phyloP scores from a whole-genome alignment of 805 yeast species.

The Clavispora fructus region DNA sequence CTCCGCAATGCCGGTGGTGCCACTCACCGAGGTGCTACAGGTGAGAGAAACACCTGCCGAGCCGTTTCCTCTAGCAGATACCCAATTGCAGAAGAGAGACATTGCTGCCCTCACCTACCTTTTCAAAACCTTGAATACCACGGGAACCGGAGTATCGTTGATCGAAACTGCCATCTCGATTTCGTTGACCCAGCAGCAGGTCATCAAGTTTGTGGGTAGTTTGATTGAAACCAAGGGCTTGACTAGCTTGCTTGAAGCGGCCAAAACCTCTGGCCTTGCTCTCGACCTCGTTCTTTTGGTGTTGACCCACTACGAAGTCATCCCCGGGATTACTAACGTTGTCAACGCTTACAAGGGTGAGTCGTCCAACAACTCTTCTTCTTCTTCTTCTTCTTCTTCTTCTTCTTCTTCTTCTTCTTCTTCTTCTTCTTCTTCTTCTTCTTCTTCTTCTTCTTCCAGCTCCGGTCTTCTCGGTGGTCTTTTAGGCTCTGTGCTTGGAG shows the following conservation, averaged over 20 bases:
- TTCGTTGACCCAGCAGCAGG: constrained; percentile 21
- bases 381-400: constrained; percentile 1
- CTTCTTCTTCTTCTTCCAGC: not conserved
- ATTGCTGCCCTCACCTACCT: constrained; percentile 19
- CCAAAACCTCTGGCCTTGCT: constrained; percentile 22
- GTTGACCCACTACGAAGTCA: constrained; percentile 15
- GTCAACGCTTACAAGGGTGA: constrained; percentile 10
- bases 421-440: constrained; percentile 2
- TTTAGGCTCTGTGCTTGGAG: constrained; percentile 1
- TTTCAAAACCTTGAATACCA: constrained; percentile 17
- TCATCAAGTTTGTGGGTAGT: constrained; percentile 19
- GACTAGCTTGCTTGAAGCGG: constrained; percentile 17
- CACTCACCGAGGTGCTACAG: not conserved
- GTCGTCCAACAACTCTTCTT: not conserved
- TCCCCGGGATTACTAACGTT: constrained; percentile 14
- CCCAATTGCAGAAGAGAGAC: constrained; percentile 8
- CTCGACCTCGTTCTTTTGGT: constrained; percentile 20
- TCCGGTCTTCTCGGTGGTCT: constrained; percentile 3
- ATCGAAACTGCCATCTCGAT: constrained; percentile 18
- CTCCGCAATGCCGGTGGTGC: constrained; percentile 6
- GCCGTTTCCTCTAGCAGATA: not conserved
- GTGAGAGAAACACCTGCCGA: constrained; percentile 1
- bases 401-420: constrained; percentile 2
- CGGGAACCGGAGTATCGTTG: constrained; percentile 18
- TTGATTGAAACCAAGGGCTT: constrained; percentile 20